Conservation (phyloP, 495 filamentous ascomycete genomes). For the Tuber melanosporum region DNA sequence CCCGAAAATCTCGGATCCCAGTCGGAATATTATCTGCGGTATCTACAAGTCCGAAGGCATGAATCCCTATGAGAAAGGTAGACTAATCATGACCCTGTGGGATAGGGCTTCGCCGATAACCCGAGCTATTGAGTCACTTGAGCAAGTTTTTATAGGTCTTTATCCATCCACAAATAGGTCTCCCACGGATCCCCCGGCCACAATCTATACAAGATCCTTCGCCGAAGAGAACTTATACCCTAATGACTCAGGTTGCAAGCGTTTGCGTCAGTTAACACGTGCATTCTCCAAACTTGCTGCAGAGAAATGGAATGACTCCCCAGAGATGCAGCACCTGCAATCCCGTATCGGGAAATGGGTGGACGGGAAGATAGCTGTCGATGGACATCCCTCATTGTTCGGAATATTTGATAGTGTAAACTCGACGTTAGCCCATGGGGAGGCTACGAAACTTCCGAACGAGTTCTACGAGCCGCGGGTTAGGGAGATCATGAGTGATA, state of each 20-base stretch:
- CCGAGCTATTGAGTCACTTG: constrained; percentile 77
- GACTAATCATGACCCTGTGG: constrained; percentile 7
- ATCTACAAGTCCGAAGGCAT: background rate
- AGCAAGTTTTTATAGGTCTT: constrained; percentile 82
- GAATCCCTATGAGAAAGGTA: background rate
- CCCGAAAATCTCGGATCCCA: constrained; percentile 52
- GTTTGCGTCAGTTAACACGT: constrained; percentile 70
- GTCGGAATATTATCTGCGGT: constrained; percentile 69
- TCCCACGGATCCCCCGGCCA: background rate
- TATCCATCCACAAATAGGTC: constrained; percentile 69
- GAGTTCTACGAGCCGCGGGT: constrained; percentile 83
- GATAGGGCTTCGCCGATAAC: constrained; percentile 64
- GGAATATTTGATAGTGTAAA: constrained; percentile 95
- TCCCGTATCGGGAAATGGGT: constrained; percentile 73
- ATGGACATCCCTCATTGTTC: constrained; percentile 72
- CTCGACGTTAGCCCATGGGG: constrained; percentile 76
- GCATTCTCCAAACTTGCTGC: constrained; percentile 79
- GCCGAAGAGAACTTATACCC: constrained; percentile 88
- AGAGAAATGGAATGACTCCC: constrained; percentile 69
- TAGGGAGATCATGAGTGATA: constrained; percentile 63
- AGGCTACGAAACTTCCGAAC: constrained; percentile 64
- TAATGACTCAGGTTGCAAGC: constrained; percentile 76
- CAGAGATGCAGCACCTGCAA: constrained; percentile 82
- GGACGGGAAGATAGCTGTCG: constrained; percentile 68
- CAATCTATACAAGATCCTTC: constrained; percentile 46